Evolutionary conservation across 1,284 basidiomycete species (phyloP), one percentile per base, ranked within the genome.

Genomic region (Bjerkandera adusta): DNA sequence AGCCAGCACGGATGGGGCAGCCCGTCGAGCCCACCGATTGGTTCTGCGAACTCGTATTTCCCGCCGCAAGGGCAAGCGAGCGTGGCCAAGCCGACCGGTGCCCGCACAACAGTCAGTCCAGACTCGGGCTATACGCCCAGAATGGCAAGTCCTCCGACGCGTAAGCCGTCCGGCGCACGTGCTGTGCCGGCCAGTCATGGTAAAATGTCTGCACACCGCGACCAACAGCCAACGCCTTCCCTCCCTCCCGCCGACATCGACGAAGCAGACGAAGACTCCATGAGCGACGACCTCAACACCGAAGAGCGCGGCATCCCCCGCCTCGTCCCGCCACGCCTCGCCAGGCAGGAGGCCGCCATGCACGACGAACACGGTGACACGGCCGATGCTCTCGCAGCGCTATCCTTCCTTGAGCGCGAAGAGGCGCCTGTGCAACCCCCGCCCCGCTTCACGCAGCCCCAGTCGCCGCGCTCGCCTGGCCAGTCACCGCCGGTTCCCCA

Each of bases 81-180:
- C 15, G 36, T 40, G 38, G 44, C 20, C 27, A 49, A 41, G 41
- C 37, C 45, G 32, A 26, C 13, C 30, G 41, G 29, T 20, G 36
- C 35, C 39, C 41, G 36, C 7, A 15, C 36, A 37, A 21, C 29
- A 30, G 24, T 41, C 22, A 47, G 45, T 37, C 46, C 45, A 47
- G 44, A 38, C 32, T 15, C 38, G 18, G 49, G 39, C 46, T 22
- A 42, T 22, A 36, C 48, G 16, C 30, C 32, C 27, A 39, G 49
- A 33, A 32, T 24, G 32, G 36, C 39, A 41, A 33, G 25, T 22
- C 21, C 13, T 13, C 37, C 45, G 20, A 32, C 22, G 29, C 45
- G 49, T 53, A 64, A 67, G 40, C 91, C 91, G 13, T 88, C 88
- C 36, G 91, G 90, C 32, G 90, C 91, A 79, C 86, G 91, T 80